Conservation (phyloP, 2,329 filamentous ascomycete species). For the Stachybotrys chartarum region DNA sequence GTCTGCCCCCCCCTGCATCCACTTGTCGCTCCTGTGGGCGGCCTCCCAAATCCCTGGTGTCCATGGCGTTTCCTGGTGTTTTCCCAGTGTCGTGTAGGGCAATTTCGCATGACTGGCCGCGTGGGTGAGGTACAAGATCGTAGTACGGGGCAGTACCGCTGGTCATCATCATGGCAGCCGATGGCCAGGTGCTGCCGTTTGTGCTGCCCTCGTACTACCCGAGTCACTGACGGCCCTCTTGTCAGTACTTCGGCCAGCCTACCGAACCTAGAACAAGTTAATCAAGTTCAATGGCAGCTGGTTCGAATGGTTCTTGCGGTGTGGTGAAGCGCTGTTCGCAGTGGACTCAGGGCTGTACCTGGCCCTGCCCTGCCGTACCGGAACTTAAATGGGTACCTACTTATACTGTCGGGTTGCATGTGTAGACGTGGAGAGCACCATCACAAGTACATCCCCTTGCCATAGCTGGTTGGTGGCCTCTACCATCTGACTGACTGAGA, state of each 20-base stretch:
- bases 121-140: neutral
- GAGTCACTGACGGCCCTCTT: neutral
- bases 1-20: neutral
- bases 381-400: neutral
- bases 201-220: neutral
- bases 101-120: neutral
- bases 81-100: neutral
- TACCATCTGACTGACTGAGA: neutral
- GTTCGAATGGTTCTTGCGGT: neutral
- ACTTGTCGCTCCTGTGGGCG: neutral
- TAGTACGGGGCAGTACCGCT: neutral
- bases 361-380: neutral
- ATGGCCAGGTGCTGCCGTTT: neutral
- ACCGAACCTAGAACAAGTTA: neutral
- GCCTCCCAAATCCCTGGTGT: neutral
- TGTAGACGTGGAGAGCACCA: neutral
- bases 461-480: neutral
- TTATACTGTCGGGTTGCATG: neutral
- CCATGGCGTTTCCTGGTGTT: neutral
- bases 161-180: neutral
- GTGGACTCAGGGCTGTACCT: no score
- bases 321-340: neutral
- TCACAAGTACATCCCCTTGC: neutral
- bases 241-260: neutral
- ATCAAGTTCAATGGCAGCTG: neutral